A percentile compares a stretch with the other conserved stretches of the same genome.
Evolutionary conservation across 2,329 filamentous ascomycete species (phyloP).

Genomic region (Monosporascus sp.): DNA sequence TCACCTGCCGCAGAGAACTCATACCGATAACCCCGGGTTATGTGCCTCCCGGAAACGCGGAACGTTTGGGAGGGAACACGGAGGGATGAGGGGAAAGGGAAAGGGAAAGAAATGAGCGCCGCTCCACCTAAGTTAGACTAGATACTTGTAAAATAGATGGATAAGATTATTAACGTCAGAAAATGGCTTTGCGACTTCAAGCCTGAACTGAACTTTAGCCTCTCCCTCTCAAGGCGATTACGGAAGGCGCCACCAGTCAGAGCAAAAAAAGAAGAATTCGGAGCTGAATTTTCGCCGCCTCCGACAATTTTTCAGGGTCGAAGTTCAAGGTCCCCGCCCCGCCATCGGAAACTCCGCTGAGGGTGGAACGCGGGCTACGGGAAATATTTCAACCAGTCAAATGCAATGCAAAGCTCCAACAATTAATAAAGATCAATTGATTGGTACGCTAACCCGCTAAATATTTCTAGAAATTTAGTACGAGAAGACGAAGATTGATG

Average conservation of each 20-base stretch:
- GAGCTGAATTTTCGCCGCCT: constrained; percentile 4
- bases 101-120: neutral
- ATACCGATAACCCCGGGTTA: constrained; percentile 29
- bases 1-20: constrained; percentile 37
- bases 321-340: neutral
- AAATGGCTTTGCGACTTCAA: neutral
- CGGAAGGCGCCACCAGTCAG: neutral
- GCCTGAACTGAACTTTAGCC: too few species aligned
- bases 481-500: too few species aligned
- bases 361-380: neutral
- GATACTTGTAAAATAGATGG: too few species aligned
- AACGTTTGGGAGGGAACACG: constrained; percentile 21
- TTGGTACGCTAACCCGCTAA: too few species aligned
- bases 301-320: constrained; percentile 3
- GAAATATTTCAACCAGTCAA: too few species aligned
- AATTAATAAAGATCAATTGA: too few species aligned
- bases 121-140: too few species aligned
- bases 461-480: too few species aligned
- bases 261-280: constrained; percentile 2
- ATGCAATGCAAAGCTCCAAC: too few species aligned
- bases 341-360: neutral
- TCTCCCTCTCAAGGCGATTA: neutral
- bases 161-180: too few species aligned
- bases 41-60: constrained; percentile 22
- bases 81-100: constrained; percentile 12